phyloP scores from a whole-genome alignment of 2,329 filamentous ascomycete genomes.

The Pseudodiploospora longispora region DNA sequence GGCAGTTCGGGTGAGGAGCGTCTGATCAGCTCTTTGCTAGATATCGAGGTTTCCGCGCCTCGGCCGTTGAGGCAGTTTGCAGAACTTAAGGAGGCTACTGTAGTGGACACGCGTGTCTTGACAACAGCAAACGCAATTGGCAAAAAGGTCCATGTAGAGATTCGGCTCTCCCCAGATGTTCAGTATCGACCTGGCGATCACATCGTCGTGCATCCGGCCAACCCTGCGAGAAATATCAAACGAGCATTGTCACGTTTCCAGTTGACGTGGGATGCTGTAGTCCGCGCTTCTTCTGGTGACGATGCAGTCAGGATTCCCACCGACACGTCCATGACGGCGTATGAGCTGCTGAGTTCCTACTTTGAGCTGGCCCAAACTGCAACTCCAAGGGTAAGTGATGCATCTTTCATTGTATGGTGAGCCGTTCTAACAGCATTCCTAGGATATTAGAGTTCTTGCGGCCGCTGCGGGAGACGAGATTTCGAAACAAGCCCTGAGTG shows the following conservation, averaged over 20 bases:
- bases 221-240: conserved; percentile 50
- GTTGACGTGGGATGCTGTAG: conserved; percentile 52
- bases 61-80: conserved; percentile 49
- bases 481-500: conserved; percentile 23
- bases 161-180: conserved; percentile 53
- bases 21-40: conserved; percentile 19
- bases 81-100: conserved; percentile 50
- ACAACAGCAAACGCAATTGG: conserved; percentile 32
- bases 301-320: conserved; percentile 41
- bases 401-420: too few species aligned
- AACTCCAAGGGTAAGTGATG: conserved; percentile 46
- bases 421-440: conserved; percentile 4
- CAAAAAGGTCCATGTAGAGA: conserved; percentile 50
- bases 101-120: conserved; percentile 44
- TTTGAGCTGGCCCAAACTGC: conserved; percentile 62
- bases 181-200: conserved; percentile 64
- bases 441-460: conserved; percentile 23
- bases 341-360: conserved; percentile 55
- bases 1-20: conserved; percentile 12
- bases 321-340: conserved; percentile 46
- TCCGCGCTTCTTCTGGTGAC: conserved; percentile 40
- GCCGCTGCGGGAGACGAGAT: conserved; percentile 23
- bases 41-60: conserved; percentile 40
- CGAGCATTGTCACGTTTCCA: conserved; percentile 54
- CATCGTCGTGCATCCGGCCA: conserved; percentile 59